Evolutionary conservation across 192 early-diverging fungal species (phyloP), one percentile per base, ranked within the genome.

Genomic region (Neocallimastix lanati): DNA sequence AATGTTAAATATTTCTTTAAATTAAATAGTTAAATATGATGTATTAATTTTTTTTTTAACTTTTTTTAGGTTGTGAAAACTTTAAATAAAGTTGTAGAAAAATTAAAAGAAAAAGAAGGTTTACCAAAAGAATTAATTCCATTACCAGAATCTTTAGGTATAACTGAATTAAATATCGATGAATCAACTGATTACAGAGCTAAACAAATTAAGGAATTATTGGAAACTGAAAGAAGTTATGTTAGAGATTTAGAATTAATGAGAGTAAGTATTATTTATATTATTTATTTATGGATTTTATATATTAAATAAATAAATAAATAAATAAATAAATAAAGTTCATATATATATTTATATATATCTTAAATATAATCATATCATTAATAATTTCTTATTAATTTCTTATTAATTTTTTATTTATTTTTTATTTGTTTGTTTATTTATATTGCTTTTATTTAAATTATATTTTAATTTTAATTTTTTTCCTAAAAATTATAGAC

Each of bases 151-250:
- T 21, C 18, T n/a, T 67, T 67, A n/a, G 50, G 50, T n/a, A 67
- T 67, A 7, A 67, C 50, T 11, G 50, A 78, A 37, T 78, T 78
- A 78, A 78, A 78, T 78, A 25, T 58, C 11, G 33, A 25, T n/a
- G 25, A 78, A 37, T 93, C 96, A 33, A 90, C 90, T 36, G 95
- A 96, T 86, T 96, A 94, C 87, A 91, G 96, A 29, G 92, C 94
- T 78, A 92, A 92, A 78, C 87, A 94, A 29, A 87, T 99, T 27
- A 87, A 91, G 29, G 97, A 99, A 85, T 83, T 98, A 76, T 85
- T 99, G 29, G 93, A 94, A 78, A 98, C 97, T 0, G 97, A 99
- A 84, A 88, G 96, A 27, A 93, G 88, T 84, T 98, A 95, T 87
- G 92, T 96, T 29, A 87, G 92, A 36, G 94, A 96, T 84, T 82